A percentile compares a stretch with the other conserved stretches of the same genome.
phyloP scores from a whole-genome alignment of 2,329 filamentous ascomycete species.

The Exophiala lecanii-corni region DNA sequence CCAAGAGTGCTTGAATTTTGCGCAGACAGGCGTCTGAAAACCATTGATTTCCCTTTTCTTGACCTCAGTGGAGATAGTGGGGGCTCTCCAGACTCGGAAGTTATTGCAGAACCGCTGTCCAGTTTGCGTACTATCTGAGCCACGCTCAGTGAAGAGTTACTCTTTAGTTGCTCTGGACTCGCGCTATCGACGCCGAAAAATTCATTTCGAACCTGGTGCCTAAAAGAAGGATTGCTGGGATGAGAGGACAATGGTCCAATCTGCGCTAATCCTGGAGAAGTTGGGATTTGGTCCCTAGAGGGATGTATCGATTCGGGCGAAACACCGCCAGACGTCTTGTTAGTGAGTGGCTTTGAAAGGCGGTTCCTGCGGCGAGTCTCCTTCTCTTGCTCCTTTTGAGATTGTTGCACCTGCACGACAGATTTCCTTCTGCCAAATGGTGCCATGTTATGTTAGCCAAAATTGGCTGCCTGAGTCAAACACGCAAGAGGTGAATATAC shows the following conservation, averaged over 20 bases:
- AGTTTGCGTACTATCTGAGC: slow-evolving; percentile 20
- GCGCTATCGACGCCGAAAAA: slow-evolving; percentile 5
- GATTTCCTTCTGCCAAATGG: slow-evolving; percentile 19
- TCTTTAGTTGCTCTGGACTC: slow-evolving; percentile 8
- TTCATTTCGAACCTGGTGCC: slow-evolving; percentile 11
- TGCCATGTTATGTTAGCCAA: slow-evolving; percentile 13
- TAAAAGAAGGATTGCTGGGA: slow-evolving; percentile 5
- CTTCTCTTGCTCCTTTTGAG: slow-evolving; percentile 7
- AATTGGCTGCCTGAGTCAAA: too few relatives aligned
- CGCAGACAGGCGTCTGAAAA: slow-evolving; percentile 15
- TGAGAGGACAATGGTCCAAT: slow-evolving; percentile 10
- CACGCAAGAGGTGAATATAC: too few relatives aligned
- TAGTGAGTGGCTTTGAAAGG: slow-evolving; percentile 26
- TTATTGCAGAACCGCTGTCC: slow-evolving; percentile 10
- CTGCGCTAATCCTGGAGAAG: slow-evolving; percentile 8
- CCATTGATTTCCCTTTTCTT: slow-evolving; percentile 14
- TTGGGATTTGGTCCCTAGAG: slow-evolving; percentile 11
- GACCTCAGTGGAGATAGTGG: slow-evolving; percentile 14
- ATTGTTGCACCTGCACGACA: not conserved
- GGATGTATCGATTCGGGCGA: not conserved
- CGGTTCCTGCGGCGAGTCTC: slow-evolving; percentile 23
- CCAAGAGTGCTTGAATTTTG: slow-evolving; percentile 13
- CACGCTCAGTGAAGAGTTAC: slow-evolving; percentile 15
- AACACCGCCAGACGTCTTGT: slow-evolving; percentile 11
- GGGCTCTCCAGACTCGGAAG: slow-evolving; percentile 5